Evolutionary conservation across 2,329 filamentous ascomycete genomes (phyloP).

Genomic region (Cladophialophora chaetospira): DNA sequence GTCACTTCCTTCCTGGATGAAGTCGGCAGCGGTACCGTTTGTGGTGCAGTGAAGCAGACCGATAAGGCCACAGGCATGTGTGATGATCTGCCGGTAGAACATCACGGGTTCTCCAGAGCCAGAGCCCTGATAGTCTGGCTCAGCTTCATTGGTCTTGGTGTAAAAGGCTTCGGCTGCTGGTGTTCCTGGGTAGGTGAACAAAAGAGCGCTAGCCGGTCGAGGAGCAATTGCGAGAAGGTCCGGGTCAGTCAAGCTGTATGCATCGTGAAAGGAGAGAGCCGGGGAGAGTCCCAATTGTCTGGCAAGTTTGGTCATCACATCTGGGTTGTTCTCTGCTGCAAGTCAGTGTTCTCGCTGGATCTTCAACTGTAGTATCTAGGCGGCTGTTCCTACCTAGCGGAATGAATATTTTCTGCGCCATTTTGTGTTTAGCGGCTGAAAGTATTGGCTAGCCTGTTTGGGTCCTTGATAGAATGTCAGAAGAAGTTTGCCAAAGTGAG

Average conservation of each 20-base stretch:
- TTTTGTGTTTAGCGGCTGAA: neutral
- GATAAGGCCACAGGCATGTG: constrained; percentile 61
- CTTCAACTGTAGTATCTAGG: neutral
- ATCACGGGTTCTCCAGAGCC: constrained; percentile 56
- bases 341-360: neutral
- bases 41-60: constrained; percentile 57
- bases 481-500: neutral
- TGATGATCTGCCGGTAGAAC: constrained; percentile 63
- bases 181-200: constrained; percentile 53
- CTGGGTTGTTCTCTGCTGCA: constrained; percentile 56
- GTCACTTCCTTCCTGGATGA: constrained; percentile 47
- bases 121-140: constrained; percentile 50
- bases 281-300: constrained; percentile 52
- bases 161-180: constrained; percentile 39
- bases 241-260: constrained; percentile 55
- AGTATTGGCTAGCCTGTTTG: no score
- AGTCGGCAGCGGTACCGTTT: constrained; percentile 51
- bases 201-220: constrained; percentile 55
- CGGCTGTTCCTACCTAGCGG: constrained; percentile 16
- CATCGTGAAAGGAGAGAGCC: constrained; percentile 55
- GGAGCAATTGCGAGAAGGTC: constrained; percentile 54
- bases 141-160: constrained; percentile 43
- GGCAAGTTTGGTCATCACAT: constrained; percentile 55
- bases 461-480: neutral
- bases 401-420: constrained; percentile 23